phyloP scores from a whole-genome alignment of 192 early-diverging fungal species.

The Entrophospora sp. region DNA sequence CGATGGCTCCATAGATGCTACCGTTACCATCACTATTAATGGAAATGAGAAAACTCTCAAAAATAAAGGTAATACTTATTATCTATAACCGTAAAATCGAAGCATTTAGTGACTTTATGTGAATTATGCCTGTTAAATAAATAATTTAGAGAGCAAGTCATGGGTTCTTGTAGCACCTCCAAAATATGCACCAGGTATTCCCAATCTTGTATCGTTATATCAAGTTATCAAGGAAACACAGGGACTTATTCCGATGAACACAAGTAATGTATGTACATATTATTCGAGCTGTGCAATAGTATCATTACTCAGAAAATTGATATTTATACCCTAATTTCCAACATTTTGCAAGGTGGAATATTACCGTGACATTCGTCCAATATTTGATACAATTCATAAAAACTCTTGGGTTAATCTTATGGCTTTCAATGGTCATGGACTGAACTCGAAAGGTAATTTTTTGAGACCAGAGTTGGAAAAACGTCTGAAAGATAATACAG shows the following conservation, averaged over 20 bases:
- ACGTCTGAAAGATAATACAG: not conserved
- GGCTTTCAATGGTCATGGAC: not conserved
- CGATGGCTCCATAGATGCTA: not conserved
- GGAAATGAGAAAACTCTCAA: too few relatives aligned
- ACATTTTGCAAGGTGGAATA: not conserved
- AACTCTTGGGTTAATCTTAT: not conserved
- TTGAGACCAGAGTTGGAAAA: not conserved
- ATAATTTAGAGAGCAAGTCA: constrained; percentile 4
- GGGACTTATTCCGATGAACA: too few relatives aligned
- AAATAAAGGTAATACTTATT: not conserved
- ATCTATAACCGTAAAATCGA: too few relatives aligned
- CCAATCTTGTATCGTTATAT: not conserved
- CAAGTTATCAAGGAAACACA: constrained; percentile 5
- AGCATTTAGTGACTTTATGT: too few relatives aligned
- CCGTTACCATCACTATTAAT: not conserved
- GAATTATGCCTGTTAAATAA: too few relatives aligned
- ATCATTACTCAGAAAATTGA: not conserved
- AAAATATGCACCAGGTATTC: constrained; percentile 12
- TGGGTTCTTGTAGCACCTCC: constrained; percentile 8
- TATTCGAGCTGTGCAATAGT: too few relatives aligned
- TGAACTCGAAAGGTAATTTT: not conserved
- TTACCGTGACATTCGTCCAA: not conserved
- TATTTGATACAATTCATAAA: not conserved
- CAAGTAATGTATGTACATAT: too few relatives aligned
- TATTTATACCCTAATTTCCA: not conserved